Evolutionary conservation across 2,329 filamentous ascomycete species (phyloP), one percentile per base, ranked within the genome.

Genomic region (Fusarium albosuccineum): DNA sequence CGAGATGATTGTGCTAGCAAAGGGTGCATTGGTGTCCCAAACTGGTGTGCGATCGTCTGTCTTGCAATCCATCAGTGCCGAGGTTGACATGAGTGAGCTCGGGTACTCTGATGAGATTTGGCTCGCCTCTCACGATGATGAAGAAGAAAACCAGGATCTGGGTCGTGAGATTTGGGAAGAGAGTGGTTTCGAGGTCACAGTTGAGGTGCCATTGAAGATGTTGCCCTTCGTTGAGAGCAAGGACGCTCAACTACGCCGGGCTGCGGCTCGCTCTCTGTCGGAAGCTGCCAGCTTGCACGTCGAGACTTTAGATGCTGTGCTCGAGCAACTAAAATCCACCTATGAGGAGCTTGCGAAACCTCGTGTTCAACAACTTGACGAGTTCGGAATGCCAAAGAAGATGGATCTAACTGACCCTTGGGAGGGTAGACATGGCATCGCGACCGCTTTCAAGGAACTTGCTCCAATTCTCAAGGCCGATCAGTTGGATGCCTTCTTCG

Each of bases 131-230:
- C 94, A 99, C 73, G 96, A 99, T 68, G 93, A 97, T 71, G 88
- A 93, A 17, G 88, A 91, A 42, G 94, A 98, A 76, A 98, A 98
- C 72, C 87, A 86, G 9, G 92, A 94, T 45, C 83, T 97, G 54
- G 95, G 92, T 7, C 87, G 85, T 52, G 92, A 95, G 11, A 97
- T 99, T 36, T 99, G 96, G 96, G 93, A 97, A 74, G 96, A 97
- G 74, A 97, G 95, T 75, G 91, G 88, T 8, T 91, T 98, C 63
- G 82, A 91, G 62, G 81, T 95, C 11, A 86, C 87, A 2, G 81
- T 87, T 17, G 84, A 91, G 7, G 86, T 92, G 9, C 88, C 92
- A 8, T 77, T 84, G 59, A 87, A 85, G 70, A 90, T 94, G 74
- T 81, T 97, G 49, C 89, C 90, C 1, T 98, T 97, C 75, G 82